Conservation (phyloP, 176 grass and related monocot genomes). For the Oropetium thomaeum region DNA sequence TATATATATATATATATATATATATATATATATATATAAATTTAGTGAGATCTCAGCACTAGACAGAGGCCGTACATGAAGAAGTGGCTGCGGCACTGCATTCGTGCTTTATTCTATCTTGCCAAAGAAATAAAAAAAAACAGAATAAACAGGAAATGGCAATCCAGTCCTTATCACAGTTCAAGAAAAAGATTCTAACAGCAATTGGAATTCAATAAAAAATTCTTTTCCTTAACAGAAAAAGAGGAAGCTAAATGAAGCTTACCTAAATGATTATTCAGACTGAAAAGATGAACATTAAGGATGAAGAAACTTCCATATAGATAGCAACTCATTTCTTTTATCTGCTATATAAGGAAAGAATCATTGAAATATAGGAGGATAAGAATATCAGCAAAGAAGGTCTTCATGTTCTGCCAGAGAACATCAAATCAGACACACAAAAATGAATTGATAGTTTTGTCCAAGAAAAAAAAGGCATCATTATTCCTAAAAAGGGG, state of each 20-base stretch:
- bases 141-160: constrained; percentile 44
- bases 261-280: constrained; percentile 25
- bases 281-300: constrained; percentile 18
- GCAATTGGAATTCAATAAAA: constrained; percentile 34
- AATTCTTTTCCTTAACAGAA: constrained; percentile 44
- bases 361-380: constrained; percentile 2
- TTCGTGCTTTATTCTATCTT: constrained; percentile 50
- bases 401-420: constrained; percentile 4
- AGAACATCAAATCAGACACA: constrained; percentile 36
- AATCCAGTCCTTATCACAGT: constrained; percentile 32
- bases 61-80: constrained; percentile 34
- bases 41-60: constrained; percentile 43
- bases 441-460: constrained; percentile 36
- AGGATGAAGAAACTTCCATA: constrained; percentile 28
- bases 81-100: constrained; percentile 36
- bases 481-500: too few species aligned
- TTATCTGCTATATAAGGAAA: constrained; percentile 5
- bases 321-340: constrained; percentile 4
- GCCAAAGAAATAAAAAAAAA: constrained; percentile 32
- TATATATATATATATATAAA: too few species aligned
- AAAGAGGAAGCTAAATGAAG: constrained; percentile 33
- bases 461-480: not conserved
- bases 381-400: constrained; percentile 36
- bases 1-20: too few species aligned
- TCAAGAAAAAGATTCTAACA: constrained; percentile 45